phyloP scores from a whole-genome alignment of 148 eudicot genomes.

The Rhododendron molle region DNA sequence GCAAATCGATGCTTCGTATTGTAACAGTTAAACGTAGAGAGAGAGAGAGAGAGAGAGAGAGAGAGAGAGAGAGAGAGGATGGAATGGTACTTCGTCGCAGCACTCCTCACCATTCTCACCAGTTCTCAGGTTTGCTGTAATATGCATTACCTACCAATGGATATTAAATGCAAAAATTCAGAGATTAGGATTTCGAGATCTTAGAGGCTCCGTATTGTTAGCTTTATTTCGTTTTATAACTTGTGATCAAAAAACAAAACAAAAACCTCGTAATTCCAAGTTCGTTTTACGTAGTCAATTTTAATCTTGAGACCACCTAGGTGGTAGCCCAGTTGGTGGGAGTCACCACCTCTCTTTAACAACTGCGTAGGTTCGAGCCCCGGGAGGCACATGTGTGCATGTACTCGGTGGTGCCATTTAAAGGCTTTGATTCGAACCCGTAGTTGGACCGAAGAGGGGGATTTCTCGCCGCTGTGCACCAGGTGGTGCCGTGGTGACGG shows the following conservation, averaged over 20 bases:
- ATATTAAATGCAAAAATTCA: neutral
- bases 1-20: neutral
- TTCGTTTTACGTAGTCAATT: neutral
- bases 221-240: neutral
- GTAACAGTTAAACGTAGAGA: neutral
- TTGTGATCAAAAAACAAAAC: neutral
- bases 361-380: too few species aligned
- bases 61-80: too few species aligned
- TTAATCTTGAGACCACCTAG: neutral
- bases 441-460: too few species aligned
- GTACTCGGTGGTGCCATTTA: too few species aligned
- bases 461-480: too few species aligned
- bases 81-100: slow-evolving; percentile 68
- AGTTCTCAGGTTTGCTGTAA: slow-evolving; percentile 46
- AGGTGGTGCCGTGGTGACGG: too few species aligned
- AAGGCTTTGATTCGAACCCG: too few species aligned
- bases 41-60: neutral
- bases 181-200: neutral
- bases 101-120: slow-evolving; percentile 61
- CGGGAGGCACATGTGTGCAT: too few species aligned
- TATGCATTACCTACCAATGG: neutral
- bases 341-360: too few species aligned
- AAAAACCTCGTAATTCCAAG: neutral
- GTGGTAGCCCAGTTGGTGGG: too few species aligned
- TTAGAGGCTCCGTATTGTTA: neutral